A percentile compares a stretch with the other conserved stretches of the same genome.
phyloP scores from a whole-genome alignment of 2,329 filamentous ascomycete genomes.

The Scopulariopsis brevicaulis region DNA sequence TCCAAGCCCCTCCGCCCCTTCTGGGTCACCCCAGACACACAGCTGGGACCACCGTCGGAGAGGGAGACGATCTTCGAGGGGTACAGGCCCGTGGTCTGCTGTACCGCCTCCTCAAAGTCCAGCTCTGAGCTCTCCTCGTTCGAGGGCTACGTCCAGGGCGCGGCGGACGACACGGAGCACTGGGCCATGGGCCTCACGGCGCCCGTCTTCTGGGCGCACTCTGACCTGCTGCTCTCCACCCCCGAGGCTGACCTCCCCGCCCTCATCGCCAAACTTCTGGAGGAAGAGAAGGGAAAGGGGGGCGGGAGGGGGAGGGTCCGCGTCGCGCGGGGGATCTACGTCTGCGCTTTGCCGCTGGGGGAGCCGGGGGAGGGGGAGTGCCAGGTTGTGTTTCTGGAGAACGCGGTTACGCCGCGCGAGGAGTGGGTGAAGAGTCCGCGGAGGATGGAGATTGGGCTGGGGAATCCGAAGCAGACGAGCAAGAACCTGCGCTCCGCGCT shows the following conservation, averaged over 20 bases:
- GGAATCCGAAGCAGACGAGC: conserved; percentile 66
- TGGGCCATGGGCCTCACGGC: conserved; percentile 80
- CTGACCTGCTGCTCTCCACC: conserved; percentile 44
- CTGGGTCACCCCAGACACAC: conserved; percentile 68
- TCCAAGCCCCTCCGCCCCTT: conserved; percentile 64
- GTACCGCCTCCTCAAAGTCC: conserved; percentile 66
- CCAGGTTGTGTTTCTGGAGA: conserved; percentile 25
- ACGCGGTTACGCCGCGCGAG: conserved; percentile 27
- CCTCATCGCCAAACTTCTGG: conserved; percentile 34
- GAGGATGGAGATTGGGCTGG: conserved; percentile 49
- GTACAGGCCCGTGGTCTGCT: conserved; percentile 68
- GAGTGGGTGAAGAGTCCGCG: conserved; percentile 27
- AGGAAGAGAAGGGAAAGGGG: conserved; percentile 10
- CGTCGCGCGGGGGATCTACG: conserved; percentile 24
- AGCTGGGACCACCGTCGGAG: conserved; percentile 21
- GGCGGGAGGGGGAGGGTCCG: conserved; percentile 5
- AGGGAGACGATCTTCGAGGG: conserved; percentile 31
- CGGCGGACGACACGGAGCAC: conserved; percentile 87
- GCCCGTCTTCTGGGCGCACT: conserved; percentile 66
- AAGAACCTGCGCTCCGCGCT: conserved; percentile 70
- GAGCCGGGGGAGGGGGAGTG: conserved; percentile 15
- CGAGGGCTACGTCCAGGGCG: conserved; percentile 80
- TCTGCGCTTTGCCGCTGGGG: conserved; percentile 20
- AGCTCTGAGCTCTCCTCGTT: conserved; percentile 50
- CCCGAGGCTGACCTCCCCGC: conserved; percentile 52